Base-by-base conservation (phyloP, 371 early-diverging fungal genomes). In the Umbelopsis sp. region DNA sequence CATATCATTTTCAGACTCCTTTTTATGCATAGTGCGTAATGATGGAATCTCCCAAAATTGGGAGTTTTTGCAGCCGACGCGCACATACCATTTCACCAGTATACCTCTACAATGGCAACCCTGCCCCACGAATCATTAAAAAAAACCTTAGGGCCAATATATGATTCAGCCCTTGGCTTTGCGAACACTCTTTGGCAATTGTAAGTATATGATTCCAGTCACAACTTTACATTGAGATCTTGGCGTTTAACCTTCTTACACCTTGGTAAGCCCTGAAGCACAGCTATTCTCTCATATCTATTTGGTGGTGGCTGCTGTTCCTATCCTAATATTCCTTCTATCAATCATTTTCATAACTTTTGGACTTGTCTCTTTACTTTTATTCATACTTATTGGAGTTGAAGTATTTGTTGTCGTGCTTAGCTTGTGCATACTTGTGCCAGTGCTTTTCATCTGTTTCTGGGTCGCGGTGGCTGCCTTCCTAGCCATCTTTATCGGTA, bases 1-100 rank as follows among this genome's bases (percentile, higher is more conserved):
- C 12, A 16, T 57, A 14, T 35, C 32, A 18, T 41, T 63, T 46
- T 18, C 65, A 11, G 10, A 69, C 70, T 67, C 70, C 68, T 29
- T 18, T 65, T 44, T 65, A 35, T 6, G 20, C 48, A 16, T 12
- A 18, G 18, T 41, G 29, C 29, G 29, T 29, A 29, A 29, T 29
- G 29, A 29, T 29, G 29, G 29, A 29, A 29, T 29, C 1, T 29
- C 29, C 41, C 41, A 41, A 41, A 41, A 41, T 41, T 41, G 12
- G 22, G 41, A 12, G 10, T 10, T 41, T 12, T 41, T 6, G 12
- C 22, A 25, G 24, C 24, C 20, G 52, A 22, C 20, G 29, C 29
- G 25, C 29, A 11, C 52, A 24, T 6, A 25, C 29, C 20, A 22
- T 29, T 29, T 29, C 29, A 51, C 52, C 22, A 20, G 52, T 29